A percentile compares a stretch with the other conserved stretches of the same genome.
phyloP scores from a whole-genome alignment of 495 filamentous ascomycete species.

The Lepidopterella palustris region DNA sequence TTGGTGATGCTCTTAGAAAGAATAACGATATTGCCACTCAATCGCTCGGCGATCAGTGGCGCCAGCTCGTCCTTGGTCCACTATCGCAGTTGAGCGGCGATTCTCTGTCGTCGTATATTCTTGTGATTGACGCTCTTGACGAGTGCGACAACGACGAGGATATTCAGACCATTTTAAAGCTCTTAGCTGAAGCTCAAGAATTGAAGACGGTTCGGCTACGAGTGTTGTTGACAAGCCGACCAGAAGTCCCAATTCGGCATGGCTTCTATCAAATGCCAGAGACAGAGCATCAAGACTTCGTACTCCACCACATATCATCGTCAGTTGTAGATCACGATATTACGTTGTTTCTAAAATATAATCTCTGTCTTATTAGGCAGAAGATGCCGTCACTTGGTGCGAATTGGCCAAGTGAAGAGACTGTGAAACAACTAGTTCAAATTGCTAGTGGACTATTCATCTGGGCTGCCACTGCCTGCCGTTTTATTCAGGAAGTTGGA shows the following conservation, averaged over 20 bases:
- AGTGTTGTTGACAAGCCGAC: constrained; percentile 35
- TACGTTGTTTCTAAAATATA: constrained; percentile 26
- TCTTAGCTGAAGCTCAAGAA: constrained; percentile 22
- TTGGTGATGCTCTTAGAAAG: not conserved
- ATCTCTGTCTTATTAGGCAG: constrained; percentile 3
- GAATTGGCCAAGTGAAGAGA: constrained; percentile 39
- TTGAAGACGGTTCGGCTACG: constrained; percentile 21
- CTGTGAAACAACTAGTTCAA: constrained; percentile 32
- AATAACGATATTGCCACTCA: constrained; percentile 7
- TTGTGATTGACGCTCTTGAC: constrained; percentile 35
- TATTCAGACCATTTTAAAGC: constrained; percentile 23
- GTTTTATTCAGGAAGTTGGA: constrained; percentile 9
- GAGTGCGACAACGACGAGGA: constrained; percentile 30
- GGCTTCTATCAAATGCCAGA: constrained; percentile 13
- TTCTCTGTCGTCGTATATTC: not conserved
- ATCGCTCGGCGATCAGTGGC: not conserved
- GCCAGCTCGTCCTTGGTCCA: not conserved
- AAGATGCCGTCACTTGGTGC: not conserved
- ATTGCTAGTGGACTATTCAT: constrained; percentile 36
- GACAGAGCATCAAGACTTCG: constrained; percentile 17
- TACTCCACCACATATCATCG: constrained; percentile 32
- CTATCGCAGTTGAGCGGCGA: not conserved
- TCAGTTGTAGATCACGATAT: constrained; percentile 35
- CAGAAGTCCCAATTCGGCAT: constrained; percentile 28
- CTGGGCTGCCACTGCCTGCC: constrained; percentile 17